Conservation (phyloP, 306 rosid genomes). For the Canavalia gladiata region DNA sequence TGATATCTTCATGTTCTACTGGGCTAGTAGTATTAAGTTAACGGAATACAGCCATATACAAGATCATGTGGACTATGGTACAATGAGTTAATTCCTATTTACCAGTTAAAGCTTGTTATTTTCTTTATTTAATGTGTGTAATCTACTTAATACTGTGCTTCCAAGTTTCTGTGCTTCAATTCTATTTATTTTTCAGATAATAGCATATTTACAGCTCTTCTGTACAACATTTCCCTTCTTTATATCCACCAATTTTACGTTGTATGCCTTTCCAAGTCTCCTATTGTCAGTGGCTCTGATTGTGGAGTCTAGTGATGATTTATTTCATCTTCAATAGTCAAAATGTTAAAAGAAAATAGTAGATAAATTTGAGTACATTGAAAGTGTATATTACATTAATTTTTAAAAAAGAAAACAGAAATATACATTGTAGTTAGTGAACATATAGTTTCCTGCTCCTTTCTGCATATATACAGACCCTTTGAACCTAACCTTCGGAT, state of each 20-base stretch:
- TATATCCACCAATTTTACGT: not conserved
- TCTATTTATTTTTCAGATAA: not conserved
- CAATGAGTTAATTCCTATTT: conserved; percentile 8
- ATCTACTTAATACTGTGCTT: not conserved
- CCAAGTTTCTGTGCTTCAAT: not conserved
- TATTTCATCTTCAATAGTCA: not conserved
- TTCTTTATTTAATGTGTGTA: not conserved
- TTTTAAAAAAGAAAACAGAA: not conserved
- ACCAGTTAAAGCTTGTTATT: conserved; percentile 8
- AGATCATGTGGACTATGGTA: conserved; percentile 3
- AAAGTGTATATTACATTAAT: not conserved
- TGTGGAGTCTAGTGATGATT: conserved; percentile 11
- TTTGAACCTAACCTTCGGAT: not conserved
- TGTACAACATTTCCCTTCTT: not conserved
- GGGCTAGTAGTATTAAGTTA: not conserved
- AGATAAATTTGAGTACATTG: not conserved
- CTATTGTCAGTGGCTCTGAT: not conserved
- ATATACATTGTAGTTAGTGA: not conserved
- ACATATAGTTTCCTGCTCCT: not conserved
- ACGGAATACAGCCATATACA: not conserved
- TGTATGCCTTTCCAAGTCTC: conserved; percentile 8
- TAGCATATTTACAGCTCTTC: not conserved
- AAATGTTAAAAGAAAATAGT: not conserved
- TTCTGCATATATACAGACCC: conserved; percentile 3
- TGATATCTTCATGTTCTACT: conserved; percentile 8